phyloP scores from a whole-genome alignment of 768 basidiomycete species.

The Mycena polygramma region DNA sequence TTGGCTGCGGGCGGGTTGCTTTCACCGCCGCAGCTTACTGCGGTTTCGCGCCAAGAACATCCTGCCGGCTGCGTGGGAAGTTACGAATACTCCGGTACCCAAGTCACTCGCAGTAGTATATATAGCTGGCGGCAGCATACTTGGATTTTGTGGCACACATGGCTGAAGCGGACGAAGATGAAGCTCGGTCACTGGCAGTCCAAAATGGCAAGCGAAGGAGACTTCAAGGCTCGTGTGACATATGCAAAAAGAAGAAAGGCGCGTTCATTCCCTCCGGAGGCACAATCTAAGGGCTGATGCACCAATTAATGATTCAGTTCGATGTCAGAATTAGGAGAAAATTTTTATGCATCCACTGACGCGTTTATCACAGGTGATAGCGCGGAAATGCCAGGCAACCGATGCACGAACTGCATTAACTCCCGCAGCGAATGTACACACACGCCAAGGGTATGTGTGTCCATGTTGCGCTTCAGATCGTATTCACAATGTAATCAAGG shows the following conservation, averaged over 20 bases:
- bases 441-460: slow-evolving; percentile 59
- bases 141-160: neutral
- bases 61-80: too few species aligned
- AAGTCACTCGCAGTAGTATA: too few species aligned
- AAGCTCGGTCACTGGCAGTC: neutral
- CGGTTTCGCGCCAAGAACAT: too few species aligned
- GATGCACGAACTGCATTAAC: slow-evolving; percentile 69
- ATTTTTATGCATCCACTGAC: neutral
- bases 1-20: too few species aligned
- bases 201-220: slow-evolving; percentile 9
- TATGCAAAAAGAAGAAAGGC: neutral
- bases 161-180: neutral
- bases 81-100: too few species aligned
- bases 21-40: too few species aligned
- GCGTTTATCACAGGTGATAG: slow-evolving; percentile 60
- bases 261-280: neutral
- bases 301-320: neutral
- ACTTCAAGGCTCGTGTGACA: slow-evolving; percentile 2
- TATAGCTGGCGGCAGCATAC: too few species aligned
- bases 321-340: neutral
- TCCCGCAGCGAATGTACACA: slow-evolving; percentile 67
- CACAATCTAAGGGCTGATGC: neutral
- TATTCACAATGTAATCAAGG: neutral
- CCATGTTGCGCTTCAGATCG: neutral
- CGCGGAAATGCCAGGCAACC: slow-evolving; percentile 64